Conservation (phyloP, 495 filamentous ascomycete species). For the Neurospora sp. region DNA sequence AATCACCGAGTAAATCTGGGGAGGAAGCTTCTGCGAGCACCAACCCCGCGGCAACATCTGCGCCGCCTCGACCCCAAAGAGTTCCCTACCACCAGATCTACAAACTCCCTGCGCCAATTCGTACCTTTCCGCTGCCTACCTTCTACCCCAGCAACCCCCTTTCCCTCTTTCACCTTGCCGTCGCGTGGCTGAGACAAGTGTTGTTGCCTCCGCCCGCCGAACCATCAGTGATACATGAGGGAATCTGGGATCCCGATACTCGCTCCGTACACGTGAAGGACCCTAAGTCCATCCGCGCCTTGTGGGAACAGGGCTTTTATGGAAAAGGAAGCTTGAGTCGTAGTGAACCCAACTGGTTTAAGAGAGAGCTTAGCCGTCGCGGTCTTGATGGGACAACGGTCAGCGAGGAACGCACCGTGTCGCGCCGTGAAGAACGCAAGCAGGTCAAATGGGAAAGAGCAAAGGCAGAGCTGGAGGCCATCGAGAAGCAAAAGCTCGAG, state of each 20-base stretch:
- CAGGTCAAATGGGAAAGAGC: constrained; percentile 84
- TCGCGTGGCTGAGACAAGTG: constrained; percentile 62
- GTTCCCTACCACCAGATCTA: constrained; percentile 58
- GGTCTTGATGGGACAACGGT: constrained; percentile 45
- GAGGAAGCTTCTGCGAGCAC: not conserved
- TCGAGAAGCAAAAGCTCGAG: constrained; percentile 57
- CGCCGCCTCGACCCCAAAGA: constrained; percentile 11
- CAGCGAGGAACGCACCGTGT: constrained; percentile 68
- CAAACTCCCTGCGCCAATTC: constrained; percentile 66
- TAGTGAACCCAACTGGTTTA: constrained; percentile 89
- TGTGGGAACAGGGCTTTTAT: constrained; percentile 96
- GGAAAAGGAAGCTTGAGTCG: constrained; percentile 88
- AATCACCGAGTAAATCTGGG: not conserved
- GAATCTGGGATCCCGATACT: constrained; percentile 66
- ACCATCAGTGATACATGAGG: constrained; percentile 53
- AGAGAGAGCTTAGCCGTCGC: constrained; percentile 61
- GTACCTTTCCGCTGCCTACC: constrained; percentile 67
- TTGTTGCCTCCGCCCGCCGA: constrained; percentile 58
- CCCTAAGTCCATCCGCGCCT: constrained; percentile 54
- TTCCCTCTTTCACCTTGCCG: constrained; percentile 68
- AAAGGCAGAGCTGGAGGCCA: constrained; percentile 66
- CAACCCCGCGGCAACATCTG: constrained; percentile 9
- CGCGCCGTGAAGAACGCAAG: constrained; percentile 67
- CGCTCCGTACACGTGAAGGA: constrained; percentile 80
- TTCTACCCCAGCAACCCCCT: constrained; percentile 90